Conservation (phyloP, 2,329 filamentous ascomycete species). For the Fusarium scirpi region DNA sequence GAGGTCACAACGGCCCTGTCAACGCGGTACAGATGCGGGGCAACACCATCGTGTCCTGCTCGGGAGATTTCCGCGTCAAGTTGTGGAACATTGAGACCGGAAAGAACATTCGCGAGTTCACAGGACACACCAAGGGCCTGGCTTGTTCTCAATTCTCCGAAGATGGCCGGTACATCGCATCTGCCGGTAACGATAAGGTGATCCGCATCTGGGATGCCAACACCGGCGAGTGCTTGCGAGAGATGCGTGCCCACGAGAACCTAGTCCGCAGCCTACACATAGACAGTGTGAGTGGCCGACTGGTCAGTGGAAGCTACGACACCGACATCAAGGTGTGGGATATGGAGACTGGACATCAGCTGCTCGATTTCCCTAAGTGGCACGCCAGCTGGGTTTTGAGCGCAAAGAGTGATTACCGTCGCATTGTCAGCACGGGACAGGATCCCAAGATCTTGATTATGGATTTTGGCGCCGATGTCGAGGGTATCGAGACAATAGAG, state of each 20-base stretch:
- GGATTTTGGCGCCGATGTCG: conserved; percentile 81
- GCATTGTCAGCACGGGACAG: conserved; percentile 95
- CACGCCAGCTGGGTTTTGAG: conserved; percentile 97
- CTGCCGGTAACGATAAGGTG: conserved; percentile 93
- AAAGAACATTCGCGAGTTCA: conserved; percentile 89
- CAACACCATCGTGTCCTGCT: conserved; percentile 92
- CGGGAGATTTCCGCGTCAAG: conserved; percentile 92
- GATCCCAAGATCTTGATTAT: conserved; percentile 92
- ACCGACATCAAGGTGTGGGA: conserved; percentile 96
- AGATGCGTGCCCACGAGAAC: conserved; percentile 84
- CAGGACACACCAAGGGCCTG: conserved; percentile 89
- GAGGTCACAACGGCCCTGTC: conserved; percentile 90
- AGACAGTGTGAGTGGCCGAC: conserved; percentile 84
- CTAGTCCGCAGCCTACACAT: conserved; percentile 92
- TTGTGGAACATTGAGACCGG: conserved; percentile 95
- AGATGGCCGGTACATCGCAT: conserved; percentile 92
- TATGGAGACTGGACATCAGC: conserved; percentile 80
- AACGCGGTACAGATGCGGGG: conserved; percentile 96
- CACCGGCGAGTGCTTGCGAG: conserved; percentile 84
- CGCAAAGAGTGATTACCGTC: conserved; percentile 93
- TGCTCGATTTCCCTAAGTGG: conserved; percentile 92
- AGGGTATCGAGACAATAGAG: conserved; percentile 70
- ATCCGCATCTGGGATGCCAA: conserved; percentile 97
- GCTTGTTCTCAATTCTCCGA: conserved; percentile 97
- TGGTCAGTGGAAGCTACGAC: conserved; percentile 94